Evolutionary conservation across 768 basidiomycete genomes (phyloP), one percentile per base, ranked within the genome.

Genomic region (Russula sp.): DNA sequence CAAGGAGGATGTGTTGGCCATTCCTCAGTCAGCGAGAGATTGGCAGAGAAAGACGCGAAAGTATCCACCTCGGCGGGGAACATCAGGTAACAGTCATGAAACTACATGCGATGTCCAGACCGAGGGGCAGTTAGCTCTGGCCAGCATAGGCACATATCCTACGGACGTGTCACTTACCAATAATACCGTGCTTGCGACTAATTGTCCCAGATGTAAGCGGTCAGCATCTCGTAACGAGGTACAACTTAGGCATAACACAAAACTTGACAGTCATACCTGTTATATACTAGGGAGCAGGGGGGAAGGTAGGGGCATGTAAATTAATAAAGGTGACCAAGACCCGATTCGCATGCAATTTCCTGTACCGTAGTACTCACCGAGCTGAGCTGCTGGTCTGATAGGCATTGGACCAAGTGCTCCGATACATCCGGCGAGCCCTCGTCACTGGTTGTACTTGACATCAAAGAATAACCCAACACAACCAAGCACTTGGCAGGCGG

Each of bases 61-160:
- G n/a, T 20, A 14, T 11, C 22, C 35, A 65, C 64, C 60, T 63
- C 64, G 14, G 53, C 51, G 16, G 3, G 5, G 18, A 42, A 20
- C 11, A 56, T 65, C 45, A 65, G 45, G 5, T 13, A 13, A 60
- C 64, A 65, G 41, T 65, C 64, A n/a, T 62, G 58, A 16, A 63
- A 52, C 64, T 65, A 14, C 14, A 13, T 5, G 7, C 25, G 1
- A 38, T 22, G 13, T 11, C 13, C 35, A 25, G 16, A 56, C 22
- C 10, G 16, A 25, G 20, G 7, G 5, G 7, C 0, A 25, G 5
- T 59, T 29, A 59, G 49, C 41, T n/a, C 25, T 29, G 25, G 25
- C 25, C 25, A 29, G 25, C 25, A 29, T 29, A 3, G 14, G 56
- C 16, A 18, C n/a, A 9, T 32, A 34, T 38, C 52, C 39, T 25